Base-by-base conservation (phyloP, 805 yeast species). In the Pichia paraexigua region DNA sequence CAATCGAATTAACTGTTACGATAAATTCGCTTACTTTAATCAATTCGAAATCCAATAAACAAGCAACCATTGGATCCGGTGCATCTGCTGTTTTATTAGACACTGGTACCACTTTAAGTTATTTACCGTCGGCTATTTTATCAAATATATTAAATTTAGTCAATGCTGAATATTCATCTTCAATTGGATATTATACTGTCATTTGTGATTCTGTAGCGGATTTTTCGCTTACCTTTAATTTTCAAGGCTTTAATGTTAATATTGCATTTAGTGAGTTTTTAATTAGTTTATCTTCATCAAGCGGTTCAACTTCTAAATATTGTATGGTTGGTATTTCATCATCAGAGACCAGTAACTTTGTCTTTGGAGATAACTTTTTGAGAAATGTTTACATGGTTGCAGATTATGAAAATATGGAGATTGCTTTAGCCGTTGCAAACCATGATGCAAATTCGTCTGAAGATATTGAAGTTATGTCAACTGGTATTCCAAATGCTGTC, bases 281-380 rank as follows among this genome's bases (percentile, higher is more conserved):
- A 46, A 39, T 65, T 10, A 13, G 53, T 18, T 53, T 66, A n/a
- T 24, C 50, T 2, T 54, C 63, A 18, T 52, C 53, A 8, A 10
- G 51, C n/a, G 64, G 64, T 8, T 30, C 58, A 7, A 55, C 60
- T 18, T 61, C 67, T 0, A 53, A 61, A 1, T 62, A 67, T 25
- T 80, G 84, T 66, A 73, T 71, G 24, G 56, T 79, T 37, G 81
- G 78, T 8, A 48, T 79, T 5, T 57, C 66, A 35, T 55, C 60
- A 8, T 60, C 62, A 9, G 69, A 66, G 35, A 67, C 66, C 46
- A 65, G 65, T 27, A 52, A 68, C 0, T 64, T 71, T 51, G 71
- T 74, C 10, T 62, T 79, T n/a, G 87, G 86, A 48, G 84, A 79
- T 61, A 65, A 74, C 3, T 76, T 82, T 64, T 60, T 82, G 50